Percentiles rank a stretch among this genome's conserved stretches.
phyloP scores from a whole-genome alignment of 768 basidiomycete genomes.

The Cubamyces lactineus region DNA sequence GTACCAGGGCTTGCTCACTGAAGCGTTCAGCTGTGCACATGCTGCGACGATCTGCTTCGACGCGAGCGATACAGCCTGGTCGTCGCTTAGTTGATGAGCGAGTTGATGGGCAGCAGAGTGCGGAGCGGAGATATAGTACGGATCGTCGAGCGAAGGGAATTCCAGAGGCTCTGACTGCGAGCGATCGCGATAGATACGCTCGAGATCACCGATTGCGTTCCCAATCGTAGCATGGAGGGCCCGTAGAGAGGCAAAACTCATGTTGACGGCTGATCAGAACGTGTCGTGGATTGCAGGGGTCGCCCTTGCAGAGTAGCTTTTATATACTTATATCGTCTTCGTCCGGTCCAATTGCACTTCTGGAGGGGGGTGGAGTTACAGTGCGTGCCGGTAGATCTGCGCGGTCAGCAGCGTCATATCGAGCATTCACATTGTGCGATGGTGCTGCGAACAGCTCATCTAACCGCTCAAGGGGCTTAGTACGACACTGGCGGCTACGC shows the following conservation, averaged over 20 bases:
- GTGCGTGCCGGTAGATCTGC: no score
- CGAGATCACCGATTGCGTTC: constrained; percentile 68
- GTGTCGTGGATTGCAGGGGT: no score
- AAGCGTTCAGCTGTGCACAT: constrained; percentile 9
- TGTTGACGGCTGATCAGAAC: neutral
- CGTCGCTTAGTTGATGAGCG: constrained; percentile 7
- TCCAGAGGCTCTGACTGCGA: neutral
- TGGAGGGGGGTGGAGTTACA: no score
- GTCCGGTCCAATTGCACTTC: no score
- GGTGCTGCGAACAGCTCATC: no score
- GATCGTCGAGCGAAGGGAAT: constrained; percentile 6
- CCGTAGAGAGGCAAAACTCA: constrained; percentile 58
- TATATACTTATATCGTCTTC: no score
- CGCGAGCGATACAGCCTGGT: constrained; percentile 1
- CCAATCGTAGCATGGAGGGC: constrained; percentile 67
- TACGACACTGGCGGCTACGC: no score
- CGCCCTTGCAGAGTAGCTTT: no score
- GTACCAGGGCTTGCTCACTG: constrained; percentile 8
- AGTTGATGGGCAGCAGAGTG: neutral
- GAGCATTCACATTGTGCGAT: no score
- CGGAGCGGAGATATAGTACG: neutral
- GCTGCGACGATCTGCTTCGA: constrained; percentile 11
- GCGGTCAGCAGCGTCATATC: no score
- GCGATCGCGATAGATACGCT: constrained; percentile 45
- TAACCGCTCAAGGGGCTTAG: no score